Percentiles rank a stretch among this genome's conserved stretches.
Evolutionary conservation across 177 flowering plant genomes (phyloP).

Genomic region (Vitis hybrid): DNA sequence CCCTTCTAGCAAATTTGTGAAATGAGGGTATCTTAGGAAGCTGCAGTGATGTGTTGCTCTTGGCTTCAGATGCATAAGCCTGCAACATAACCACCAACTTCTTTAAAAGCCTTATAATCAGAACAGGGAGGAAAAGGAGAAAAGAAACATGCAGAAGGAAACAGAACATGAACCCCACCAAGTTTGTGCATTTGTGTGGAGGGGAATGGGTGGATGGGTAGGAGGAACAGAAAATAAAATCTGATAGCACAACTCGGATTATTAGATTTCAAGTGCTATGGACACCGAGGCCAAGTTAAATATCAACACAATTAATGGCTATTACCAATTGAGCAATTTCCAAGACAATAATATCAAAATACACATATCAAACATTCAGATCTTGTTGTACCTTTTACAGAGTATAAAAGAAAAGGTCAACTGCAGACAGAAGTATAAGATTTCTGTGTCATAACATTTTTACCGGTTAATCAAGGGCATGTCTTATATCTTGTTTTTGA

Average conservation of each 20-base stretch:
- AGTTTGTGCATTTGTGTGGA: too few relatives aligned
- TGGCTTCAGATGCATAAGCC: constrained; percentile 91
- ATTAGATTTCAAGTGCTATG: background rate
- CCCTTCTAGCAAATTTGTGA: constrained; percentile 94
- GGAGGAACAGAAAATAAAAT: background rate
- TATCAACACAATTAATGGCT: background rate
- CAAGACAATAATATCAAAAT: background rate
- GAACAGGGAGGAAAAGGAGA: background rate
- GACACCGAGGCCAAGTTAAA: background rate
- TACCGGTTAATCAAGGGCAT: background rate
- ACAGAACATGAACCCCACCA: background rate
- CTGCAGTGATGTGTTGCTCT: constrained; percentile 45
- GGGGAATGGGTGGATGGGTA: too few relatives aligned
- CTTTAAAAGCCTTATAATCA: background rate
- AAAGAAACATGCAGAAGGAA: background rate
- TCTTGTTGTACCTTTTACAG: background rate
- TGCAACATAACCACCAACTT: constrained; percentile 31
- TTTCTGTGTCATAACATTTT: background rate
- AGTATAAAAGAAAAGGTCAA: background rate
- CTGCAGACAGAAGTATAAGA: background rate
- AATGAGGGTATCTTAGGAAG: constrained; percentile 99
- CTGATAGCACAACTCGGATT: background rate
- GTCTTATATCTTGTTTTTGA: background rate
- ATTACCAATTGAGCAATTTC: background rate
- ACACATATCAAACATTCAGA: background rate